phyloP scores from a whole-genome alignment of 2,329 filamentous ascomycete species.

The Ophiocordyceps camponoti-saundersi region DNA sequence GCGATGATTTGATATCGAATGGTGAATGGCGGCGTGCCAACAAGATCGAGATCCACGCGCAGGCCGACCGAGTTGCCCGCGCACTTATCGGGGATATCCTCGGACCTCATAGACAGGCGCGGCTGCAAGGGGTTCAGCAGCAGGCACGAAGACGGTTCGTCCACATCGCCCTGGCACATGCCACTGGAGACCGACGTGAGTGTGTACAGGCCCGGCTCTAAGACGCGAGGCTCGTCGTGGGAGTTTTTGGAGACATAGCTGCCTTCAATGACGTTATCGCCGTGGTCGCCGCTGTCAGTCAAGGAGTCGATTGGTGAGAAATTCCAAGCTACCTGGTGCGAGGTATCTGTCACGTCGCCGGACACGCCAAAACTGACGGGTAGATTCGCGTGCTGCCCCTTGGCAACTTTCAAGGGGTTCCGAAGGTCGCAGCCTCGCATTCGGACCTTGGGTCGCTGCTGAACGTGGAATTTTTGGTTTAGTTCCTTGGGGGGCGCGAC shows the following conservation, averaged over 20 bases:
- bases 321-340: slow-evolving; percentile 61
- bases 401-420: slow-evolving; percentile 68
- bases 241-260: slow-evolving; percentile 43
- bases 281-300: slow-evolving; percentile 52
- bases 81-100: slow-evolving; percentile 87
- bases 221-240: slow-evolving; percentile 49
- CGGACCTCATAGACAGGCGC: slow-evolving; percentile 51
- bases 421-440: slow-evolving; percentile 64
- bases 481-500: slow-evolving; percentile 44
- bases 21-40: slow-evolving; percentile 83
- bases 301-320: slow-evolving; percentile 63
- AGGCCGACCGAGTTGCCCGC: slow-evolving; percentile 87
- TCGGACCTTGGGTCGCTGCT: slow-evolving; percentile 63
- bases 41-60: slow-evolving; percentile 72
- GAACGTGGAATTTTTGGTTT: slow-evolving; percentile 65
- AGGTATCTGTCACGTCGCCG: slow-evolving; percentile 39
- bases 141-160: slow-evolving; percentile 87
- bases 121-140: slow-evolving; percentile 85
- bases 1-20: slow-evolving; percentile 60
- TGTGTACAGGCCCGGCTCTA: slow-evolving; percentile 71
- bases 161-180: slow-evolving; percentile 71
- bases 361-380: slow-evolving; percentile 55
- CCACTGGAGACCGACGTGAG: slow-evolving; percentile 64
- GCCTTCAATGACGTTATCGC: slow-evolving; percentile 37
- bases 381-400: slow-evolving; percentile 48